Percentiles rank a stretch among this genome's conserved stretches.
Conservation (phyloP, 192 early-diverging fungal species). For the Backusella macrospora region DNA sequence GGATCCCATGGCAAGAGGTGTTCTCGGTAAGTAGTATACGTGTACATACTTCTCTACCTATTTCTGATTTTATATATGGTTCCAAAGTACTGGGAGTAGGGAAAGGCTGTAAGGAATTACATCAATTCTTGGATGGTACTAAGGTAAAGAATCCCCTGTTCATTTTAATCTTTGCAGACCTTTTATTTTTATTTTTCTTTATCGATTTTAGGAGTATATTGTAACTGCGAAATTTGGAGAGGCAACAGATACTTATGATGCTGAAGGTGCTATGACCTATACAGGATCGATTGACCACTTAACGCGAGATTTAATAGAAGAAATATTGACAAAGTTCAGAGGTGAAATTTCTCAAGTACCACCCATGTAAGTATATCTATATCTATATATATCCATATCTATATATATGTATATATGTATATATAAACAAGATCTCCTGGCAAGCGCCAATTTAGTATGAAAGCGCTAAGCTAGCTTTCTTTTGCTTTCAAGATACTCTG, state of each 20-base stretch:
- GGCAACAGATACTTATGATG: constrained; percentile 62
- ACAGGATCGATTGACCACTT: constrained; percentile 40
- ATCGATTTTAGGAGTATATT: constrained; percentile 43
- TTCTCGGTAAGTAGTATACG: constrained; percentile 43
- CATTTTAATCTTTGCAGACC: neutral
- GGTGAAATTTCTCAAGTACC: constrained; percentile 66
- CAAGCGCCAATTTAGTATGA: too few relatives aligned
- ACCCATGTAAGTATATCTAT: constrained; percentile 55
- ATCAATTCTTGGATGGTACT: constrained; percentile 45
- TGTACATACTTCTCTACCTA: neutral
- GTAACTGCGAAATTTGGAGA: constrained; percentile 56
- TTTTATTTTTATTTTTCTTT: constrained; percentile 16
- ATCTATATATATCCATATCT: neutral
- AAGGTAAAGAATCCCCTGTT: constrained; percentile 37
- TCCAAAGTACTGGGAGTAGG: constrained; percentile 53
- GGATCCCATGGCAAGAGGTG: constrained; percentile 59
- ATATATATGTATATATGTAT: too few relatives aligned
- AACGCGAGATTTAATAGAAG: constrained; percentile 42
- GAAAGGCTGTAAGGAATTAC: constrained; percentile 56
- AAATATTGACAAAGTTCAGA: constrained; percentile 51
- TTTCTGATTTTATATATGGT: neutral
- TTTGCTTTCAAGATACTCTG: constrained; percentile 58
- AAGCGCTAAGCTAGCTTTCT: too few relatives aligned
- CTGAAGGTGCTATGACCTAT: constrained; percentile 52
- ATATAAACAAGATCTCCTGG: too few relatives aligned